Evolutionary conservation across 2,329 filamentous ascomycete species (phyloP), one percentile per base, ranked within the genome.

Genomic region (Xylogone sp.): DNA sequence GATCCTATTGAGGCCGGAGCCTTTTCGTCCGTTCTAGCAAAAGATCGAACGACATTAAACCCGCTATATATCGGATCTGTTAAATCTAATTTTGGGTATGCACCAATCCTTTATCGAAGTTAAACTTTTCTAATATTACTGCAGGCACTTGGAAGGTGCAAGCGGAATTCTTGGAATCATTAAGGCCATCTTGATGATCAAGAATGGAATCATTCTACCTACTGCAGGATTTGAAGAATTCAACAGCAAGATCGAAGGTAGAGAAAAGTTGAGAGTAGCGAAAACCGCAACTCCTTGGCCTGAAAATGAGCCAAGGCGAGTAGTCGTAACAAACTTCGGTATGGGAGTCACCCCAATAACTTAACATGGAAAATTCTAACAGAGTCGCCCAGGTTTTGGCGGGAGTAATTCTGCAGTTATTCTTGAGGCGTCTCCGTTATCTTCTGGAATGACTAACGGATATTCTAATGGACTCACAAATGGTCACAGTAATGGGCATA

Each of bases 131-230:
- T 29, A 19, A 46, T 27, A 21, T 29, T 6, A 8, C 6, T 21
- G n/a, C 13, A 61, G 58, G 18, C 58, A 61, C 48, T 50, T 63
- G 13, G 60, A 66, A 46, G 57, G 56, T 2, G 56, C 61, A 9
- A 59, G 59, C 31, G 65, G 65, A 7, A 16, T 65, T 31, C 49
- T 62, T 4, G 55, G 43, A 34, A 52, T 67, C 9, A 48, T 66
- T 43, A 68, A 68, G 50, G 58, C 59, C 2, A 56, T 64, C 18
- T 18, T 66, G 42, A 61, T 62, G 53, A 19, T 67, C 16, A 46
- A 65, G 43, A 46, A 60, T 13, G 59, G 58, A 18, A 19, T 43
- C 6, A 60, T 67, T 24, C 47, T 62, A 4, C 62, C 63, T 7
- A 66, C 53, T 18, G 58, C 60, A n/a, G 48, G 55, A 3, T 64